Conservation (phyloP, 352 stramenopile genomes). For the Pythium sukuiense region DNA sequence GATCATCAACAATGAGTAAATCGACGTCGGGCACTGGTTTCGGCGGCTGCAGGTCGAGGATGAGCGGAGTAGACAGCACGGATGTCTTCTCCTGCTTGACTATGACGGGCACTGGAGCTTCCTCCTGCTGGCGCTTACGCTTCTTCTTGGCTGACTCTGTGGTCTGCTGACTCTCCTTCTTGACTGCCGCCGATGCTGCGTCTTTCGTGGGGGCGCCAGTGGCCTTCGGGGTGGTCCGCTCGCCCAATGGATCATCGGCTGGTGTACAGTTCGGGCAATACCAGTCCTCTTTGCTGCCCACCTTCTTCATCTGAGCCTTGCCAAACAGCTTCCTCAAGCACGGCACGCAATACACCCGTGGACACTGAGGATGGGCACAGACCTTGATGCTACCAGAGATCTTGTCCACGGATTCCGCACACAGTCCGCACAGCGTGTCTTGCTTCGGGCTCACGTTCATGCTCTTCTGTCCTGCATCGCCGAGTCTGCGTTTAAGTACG, state of each 20-base stretch:
- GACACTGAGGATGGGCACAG: slow-evolving; percentile 48
- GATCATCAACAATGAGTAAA: slow-evolving; percentile 12
- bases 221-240: not conserved
- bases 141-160: slow-evolving; percentile 37
- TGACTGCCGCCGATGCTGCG: not conserved
- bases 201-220: not conserved
- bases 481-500: slow-evolving; percentile 41
- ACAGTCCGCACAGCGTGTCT: slow-evolving; percentile 49
- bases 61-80: not conserved
- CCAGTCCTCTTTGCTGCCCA: slow-evolving; percentile 59
- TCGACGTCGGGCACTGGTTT: slow-evolving; percentile 13
- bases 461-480: slow-evolving; percentile 7
- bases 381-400: slow-evolving; percentile 37
- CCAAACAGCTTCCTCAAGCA: slow-evolving; percentile 68
- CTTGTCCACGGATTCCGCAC: slow-evolving; percentile 32
- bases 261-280: slow-evolving; percentile 63
- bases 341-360: slow-evolving; percentile 49
- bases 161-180: not conserved
- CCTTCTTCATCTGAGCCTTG: slow-evolving; percentile 53
- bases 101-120: slow-evolving; percentile 25
- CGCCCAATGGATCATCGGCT: slow-evolving; percentile 1
- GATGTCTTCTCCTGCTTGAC: slow-evolving; percentile 20
- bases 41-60: slow-evolving; percentile 7
- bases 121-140: slow-evolving; percentile 37
- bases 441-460: slow-evolving; percentile 5